phyloP scores from a whole-genome alignment of 2,329 filamentous ascomycete genomes.

The Nemania bipapillata region DNA sequence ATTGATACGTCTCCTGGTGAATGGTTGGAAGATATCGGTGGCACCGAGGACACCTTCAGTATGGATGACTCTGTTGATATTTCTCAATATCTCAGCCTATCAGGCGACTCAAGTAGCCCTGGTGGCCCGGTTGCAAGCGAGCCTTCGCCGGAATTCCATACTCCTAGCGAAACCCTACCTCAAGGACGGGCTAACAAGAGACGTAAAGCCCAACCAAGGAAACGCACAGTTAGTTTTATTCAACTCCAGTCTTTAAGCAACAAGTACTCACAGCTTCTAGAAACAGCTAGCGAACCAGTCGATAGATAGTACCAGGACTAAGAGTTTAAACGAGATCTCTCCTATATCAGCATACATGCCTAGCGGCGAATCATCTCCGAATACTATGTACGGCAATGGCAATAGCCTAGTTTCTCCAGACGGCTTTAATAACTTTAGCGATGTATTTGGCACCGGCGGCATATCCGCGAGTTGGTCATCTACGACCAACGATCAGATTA shows the following conservation, averaged over 20 bases:
- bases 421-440: conserved; percentile 55
- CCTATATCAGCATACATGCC: conserved; percentile 63
- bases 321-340: conserved; percentile 64
- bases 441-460: conserved; percentile 38
- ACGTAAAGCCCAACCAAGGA: conserved; percentile 46
- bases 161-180: conserved; percentile 28
- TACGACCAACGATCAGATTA: conserved; percentile 6
- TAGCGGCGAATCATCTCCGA: conserved; percentile 65
- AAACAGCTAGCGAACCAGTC: conserved; percentile 64
- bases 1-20: conserved; percentile 40
- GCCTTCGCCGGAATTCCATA: conserved; percentile 37
- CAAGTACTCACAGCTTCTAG: conserved; percentile 52
- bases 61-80: conserved; percentile 44
- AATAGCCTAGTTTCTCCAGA: conserved; percentile 61
- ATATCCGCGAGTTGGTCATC: conserved; percentile 37
- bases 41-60: conserved; percentile 39
- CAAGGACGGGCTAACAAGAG: conserved; percentile 46
- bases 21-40: conserved; percentile 38
- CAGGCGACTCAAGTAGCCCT: conserved; percentile 68
- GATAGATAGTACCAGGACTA: conserved; percentile 61
- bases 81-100: conserved; percentile 65
- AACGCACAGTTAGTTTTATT: conserved; percentile 45
- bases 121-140: conserved; percentile 49
- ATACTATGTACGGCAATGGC: conserved; percentile 55
- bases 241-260: not conserved